Percentiles rank a stretch among this genome's conserved stretches.
phyloP scores from a whole-genome alignment of 768 basidiomycete species.

The Xerocomus potaroensis region DNA sequence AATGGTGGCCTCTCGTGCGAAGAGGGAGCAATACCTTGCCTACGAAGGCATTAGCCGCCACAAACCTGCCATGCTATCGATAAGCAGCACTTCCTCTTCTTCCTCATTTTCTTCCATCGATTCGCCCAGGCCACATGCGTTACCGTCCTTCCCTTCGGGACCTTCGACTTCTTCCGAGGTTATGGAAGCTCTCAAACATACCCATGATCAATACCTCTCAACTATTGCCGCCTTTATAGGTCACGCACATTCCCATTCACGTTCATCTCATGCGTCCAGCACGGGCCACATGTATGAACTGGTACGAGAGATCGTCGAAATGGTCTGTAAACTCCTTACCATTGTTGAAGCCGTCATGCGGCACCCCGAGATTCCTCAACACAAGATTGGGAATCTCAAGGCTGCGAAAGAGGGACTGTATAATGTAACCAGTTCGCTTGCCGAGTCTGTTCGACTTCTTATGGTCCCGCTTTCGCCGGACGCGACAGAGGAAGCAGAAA shows the following conservation, averaged over 20 bases:
- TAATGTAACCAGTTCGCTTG: conserved; percentile 78
- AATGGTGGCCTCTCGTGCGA: conserved; percentile 23
- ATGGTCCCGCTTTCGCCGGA: conserved; percentile 45
- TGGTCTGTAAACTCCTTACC: conserved; percentile 85
- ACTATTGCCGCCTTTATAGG: conserved; percentile 98
- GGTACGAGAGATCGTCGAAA: conserved; percentile 91
- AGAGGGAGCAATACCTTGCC: conserved; percentile 38
- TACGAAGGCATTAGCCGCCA: conserved; percentile 39
- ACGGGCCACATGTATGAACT: conserved; percentile 94
- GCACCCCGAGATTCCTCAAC: conserved; percentile 63
- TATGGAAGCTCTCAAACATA: conserved; percentile 70
- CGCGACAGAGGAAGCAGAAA: conserved; percentile 78
- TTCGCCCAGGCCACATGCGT: conserved; percentile 40
- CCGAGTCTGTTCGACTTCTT: conserved; percentile 80
- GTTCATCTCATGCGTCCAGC: conserved; percentile 85
- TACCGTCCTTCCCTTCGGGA: conserved; percentile 64
- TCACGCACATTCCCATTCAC: conserved; percentile 90
- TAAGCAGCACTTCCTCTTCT: conserved; percentile 68
- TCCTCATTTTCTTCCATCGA: conserved; percentile 68
- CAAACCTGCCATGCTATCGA: conserved; percentile 44
- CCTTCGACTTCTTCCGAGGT: conserved; percentile 66
- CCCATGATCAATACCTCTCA: conserved; percentile 88
- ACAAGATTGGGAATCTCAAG: conserved; percentile 62
- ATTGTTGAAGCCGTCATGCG: conserved; percentile 87
- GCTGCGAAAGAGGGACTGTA: conserved; percentile 79